These are phyloP conservation scores for Globisporangium perplexum DNA, from an alignment of 352 stramenopile species.

Conservation along the genomic window DNA sequence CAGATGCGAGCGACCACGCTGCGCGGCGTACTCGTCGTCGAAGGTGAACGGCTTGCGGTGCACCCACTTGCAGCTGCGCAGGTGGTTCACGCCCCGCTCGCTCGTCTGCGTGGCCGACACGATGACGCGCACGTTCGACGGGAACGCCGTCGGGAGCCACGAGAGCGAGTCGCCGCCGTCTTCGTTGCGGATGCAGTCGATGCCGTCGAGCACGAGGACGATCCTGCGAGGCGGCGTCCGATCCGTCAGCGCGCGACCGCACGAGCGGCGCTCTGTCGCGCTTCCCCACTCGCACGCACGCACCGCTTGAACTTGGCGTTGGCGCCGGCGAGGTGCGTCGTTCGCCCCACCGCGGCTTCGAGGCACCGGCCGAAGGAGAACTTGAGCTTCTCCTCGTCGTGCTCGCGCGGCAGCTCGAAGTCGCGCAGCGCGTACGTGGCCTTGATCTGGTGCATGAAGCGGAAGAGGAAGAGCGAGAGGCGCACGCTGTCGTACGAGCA, in stretches of 20 bases:
- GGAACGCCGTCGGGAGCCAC: constrained; percentile 76
- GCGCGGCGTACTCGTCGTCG: constrained; percentile 47
- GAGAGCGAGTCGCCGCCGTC: constrained; percentile 80
- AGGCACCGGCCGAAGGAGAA: constrained; percentile 77
- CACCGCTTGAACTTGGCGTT: constrained; percentile 35
- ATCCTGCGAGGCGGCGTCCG: constrained; percentile 50
- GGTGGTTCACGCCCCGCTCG: constrained; percentile 16
- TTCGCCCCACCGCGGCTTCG: constrained; percentile 50
- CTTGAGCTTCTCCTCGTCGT: constrained; percentile 85
- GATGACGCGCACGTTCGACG: constrained; percentile 62
- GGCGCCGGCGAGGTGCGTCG: constrained; percentile 24
- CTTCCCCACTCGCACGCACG: no score
- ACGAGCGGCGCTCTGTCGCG: no score
- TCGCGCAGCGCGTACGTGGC: constrained; percentile 62
- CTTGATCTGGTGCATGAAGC: constrained; percentile 78
- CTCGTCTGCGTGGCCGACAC: constrained; percentile 51
- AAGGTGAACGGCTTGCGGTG: constrained; percentile 47
- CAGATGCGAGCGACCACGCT: background rate
- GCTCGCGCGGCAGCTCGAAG: constrained; percentile 71
- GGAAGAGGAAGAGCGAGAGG: constrained; percentile 75
- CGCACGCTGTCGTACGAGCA: constrained; percentile 85
- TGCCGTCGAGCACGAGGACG: constrained; percentile 72
- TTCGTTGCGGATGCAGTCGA: constrained; percentile 75
- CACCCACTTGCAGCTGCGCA: constrained; percentile 36
- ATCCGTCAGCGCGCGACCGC: no score